Conservation (phyloP, 2,329 filamentous ascomycete genomes). For the Trichoderma polysporum region DNA sequence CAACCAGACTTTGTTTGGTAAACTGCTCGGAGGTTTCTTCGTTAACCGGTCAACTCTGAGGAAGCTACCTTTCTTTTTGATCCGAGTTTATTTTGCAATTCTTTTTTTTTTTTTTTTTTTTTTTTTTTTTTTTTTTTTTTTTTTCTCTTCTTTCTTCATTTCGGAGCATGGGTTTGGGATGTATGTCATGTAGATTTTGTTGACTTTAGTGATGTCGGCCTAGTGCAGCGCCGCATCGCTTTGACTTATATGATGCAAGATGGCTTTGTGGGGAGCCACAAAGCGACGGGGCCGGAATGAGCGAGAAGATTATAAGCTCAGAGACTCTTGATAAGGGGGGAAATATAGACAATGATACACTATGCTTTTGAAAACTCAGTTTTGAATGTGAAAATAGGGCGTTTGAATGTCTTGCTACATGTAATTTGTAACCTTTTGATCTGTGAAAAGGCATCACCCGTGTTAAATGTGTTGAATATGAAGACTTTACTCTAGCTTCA, state of each 20-base stretch:
- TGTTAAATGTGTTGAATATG: too few species aligned
- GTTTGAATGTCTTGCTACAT: too few species aligned
- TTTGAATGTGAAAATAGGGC: background rate
- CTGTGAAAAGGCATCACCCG: too few species aligned
- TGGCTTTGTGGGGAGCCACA: background rate
- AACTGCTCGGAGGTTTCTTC: background rate
- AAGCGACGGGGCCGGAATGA: background rate
- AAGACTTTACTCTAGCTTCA: too few species aligned
- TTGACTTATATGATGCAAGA: constrained; percentile 7
- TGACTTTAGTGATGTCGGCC: constrained; percentile 14
- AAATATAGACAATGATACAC: background rate
- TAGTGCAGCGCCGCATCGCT: constrained; percentile 16
- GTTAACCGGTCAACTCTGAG: background rate
- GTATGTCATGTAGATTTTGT: constrained; percentile 14
- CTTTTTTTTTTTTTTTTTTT: background rate
- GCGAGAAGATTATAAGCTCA: background rate
- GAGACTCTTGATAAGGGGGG: background rate
- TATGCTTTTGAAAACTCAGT: background rate
- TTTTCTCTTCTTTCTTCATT: background rate
- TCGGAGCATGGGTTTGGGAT: constrained; percentile 1
- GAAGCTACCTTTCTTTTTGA: background rate
- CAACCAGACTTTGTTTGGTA: background rate
- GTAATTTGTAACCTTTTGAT: too few species aligned
- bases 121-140: background rate
- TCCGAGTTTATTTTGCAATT: background rate